These are phyloP conservation scores for Rhizopogon vinicolor DNA, from an alignment of 768 basidiomycete species.

Conservation along the genomic window DNA sequence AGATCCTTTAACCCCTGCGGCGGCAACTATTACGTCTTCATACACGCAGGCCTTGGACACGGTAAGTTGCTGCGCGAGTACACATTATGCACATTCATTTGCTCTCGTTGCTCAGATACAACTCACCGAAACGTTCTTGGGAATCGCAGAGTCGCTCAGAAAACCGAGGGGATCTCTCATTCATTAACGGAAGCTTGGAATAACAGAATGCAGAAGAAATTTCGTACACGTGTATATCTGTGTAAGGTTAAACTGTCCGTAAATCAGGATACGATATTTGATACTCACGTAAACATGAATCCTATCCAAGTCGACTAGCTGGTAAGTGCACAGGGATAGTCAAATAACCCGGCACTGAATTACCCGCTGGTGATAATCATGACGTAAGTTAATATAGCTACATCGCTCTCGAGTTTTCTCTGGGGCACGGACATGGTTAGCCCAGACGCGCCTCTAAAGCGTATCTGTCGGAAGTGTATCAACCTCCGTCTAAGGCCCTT, in stretches of 20 bases:
- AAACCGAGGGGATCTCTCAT: slow-evolving; percentile 51
- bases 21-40: slow-evolving; percentile 35
- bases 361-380: no score
- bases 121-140: slow-evolving; percentile 54
- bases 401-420: no score
- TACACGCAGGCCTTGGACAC: slow-evolving; percentile 49
- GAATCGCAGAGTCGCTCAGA: slow-evolving; percentile 51
- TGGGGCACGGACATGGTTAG: no score
- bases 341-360: no score
- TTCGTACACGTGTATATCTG: no score
- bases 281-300: background rate
- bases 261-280: no score
- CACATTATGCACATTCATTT: background rate
- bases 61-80: slow-evolving; percentile 24
- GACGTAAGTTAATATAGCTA: no score
- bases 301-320: background rate
- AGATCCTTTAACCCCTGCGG: slow-evolving; percentile 31
- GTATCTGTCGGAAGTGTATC: no score
- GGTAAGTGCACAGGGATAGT: no score
- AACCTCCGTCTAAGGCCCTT: no score
- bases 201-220: background rate
- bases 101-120: slow-evolving; percentile 33
- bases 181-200: slow-evolving; percentile 10
- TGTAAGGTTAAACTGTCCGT: no score
- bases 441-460: no score